phyloP scores from a whole-genome alignment of 2,329 filamentous ascomycete species.

The Claviceps purpurea region DNA sequence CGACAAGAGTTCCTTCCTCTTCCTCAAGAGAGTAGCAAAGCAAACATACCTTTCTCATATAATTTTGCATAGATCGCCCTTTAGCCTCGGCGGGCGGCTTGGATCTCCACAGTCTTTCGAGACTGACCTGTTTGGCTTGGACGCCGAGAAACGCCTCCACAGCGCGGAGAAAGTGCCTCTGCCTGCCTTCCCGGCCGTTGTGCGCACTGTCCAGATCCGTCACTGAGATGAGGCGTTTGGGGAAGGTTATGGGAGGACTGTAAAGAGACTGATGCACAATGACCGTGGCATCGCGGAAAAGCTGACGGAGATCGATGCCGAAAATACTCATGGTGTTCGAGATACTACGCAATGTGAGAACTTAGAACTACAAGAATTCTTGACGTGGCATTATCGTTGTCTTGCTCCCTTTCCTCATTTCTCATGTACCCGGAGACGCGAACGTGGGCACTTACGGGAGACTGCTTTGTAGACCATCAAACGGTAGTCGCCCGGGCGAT shows the following conservation, averaged over 20 bases:
- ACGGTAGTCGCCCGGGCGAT: constrained; percentile 7
- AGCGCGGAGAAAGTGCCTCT: constrained; percentile 12
- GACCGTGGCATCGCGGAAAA: constrained; percentile 11
- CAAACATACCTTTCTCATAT: constrained; percentile 17
- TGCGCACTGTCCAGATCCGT: constrained; percentile 10
- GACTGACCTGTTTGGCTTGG: constrained; percentile 9
- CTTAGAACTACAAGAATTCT: neutral
- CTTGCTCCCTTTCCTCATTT: neutral
- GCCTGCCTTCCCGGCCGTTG: constrained; percentile 5
- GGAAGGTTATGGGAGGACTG: neutral
- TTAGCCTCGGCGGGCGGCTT: constrained; percentile 11
- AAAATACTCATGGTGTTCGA: constrained; percentile 13
- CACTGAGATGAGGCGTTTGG: constrained; percentile 14
- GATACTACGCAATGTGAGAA: constrained; percentile 6
- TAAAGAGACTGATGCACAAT: constrained; percentile 6
- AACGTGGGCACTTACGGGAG: constrained; percentile 11
- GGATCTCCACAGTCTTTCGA: constrained; percentile 11
- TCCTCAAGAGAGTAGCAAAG: neutral
- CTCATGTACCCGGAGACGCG: neutral
- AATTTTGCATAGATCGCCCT: constrained; percentile 13
- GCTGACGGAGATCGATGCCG: constrained; percentile 13
- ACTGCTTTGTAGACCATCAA: constrained; percentile 6
- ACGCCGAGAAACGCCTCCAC: constrained; percentile 12
- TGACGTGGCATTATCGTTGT: no score
- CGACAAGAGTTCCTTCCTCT: no score